Percentiles rank a stretch among this genome's conserved stretches.
Conservation (phyloP, 768 basidiomycete species). For the Tulasnella sp. region DNA sequence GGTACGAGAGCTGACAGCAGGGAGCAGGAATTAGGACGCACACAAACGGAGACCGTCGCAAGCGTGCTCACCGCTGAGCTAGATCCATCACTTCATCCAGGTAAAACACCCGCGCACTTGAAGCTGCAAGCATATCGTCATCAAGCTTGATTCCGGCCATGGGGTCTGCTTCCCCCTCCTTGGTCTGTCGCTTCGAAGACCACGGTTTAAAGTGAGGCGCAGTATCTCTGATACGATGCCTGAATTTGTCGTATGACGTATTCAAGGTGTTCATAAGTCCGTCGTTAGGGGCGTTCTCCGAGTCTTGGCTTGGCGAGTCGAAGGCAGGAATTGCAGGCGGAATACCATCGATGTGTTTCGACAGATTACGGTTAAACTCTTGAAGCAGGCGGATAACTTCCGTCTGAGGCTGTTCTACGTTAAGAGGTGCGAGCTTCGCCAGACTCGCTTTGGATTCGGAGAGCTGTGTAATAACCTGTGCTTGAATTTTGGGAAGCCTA, state of each 20-base stretch:
- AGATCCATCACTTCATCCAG: slow-evolving; percentile 32
- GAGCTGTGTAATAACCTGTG: slow-evolving; percentile 53
- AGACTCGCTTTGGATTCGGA: slow-evolving; percentile 41
- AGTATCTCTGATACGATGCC: neutral
- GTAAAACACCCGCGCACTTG: slow-evolving; percentile 40
- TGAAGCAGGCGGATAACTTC: slow-evolving; percentile 53
- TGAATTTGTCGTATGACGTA: slow-evolving; percentile 7
- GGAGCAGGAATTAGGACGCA: too few species aligned
- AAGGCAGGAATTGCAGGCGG: slow-evolving; percentile 35
- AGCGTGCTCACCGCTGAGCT: slow-evolving; percentile 27
- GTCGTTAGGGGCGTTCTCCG: neutral
- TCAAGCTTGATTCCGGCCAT: slow-evolving; percentile 28
- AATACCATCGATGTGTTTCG: slow-evolving; percentile 50
- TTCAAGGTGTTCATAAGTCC: slow-evolving; percentile 7
- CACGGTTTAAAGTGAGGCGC: slow-evolving; percentile 12
- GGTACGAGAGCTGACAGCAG: slow-evolving; percentile 54
- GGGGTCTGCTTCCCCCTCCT: neutral
- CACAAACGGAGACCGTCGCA: too few species aligned
- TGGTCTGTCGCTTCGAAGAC: neutral
- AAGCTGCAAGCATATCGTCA: slow-evolving; percentile 40
- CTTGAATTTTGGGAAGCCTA: slow-evolving; percentile 61
- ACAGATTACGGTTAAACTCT: slow-evolving; percentile 48
- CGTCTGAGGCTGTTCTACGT: slow-evolving; percentile 53
- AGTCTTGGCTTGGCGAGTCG: neutral
- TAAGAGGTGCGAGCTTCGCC: slow-evolving; percentile 47